Percentiles rank a stretch among this genome's conserved stretches.
Evolutionary conservation across 2,329 filamentous ascomycete species (phyloP).

Genomic region (Remersonia thermophila): DNA sequence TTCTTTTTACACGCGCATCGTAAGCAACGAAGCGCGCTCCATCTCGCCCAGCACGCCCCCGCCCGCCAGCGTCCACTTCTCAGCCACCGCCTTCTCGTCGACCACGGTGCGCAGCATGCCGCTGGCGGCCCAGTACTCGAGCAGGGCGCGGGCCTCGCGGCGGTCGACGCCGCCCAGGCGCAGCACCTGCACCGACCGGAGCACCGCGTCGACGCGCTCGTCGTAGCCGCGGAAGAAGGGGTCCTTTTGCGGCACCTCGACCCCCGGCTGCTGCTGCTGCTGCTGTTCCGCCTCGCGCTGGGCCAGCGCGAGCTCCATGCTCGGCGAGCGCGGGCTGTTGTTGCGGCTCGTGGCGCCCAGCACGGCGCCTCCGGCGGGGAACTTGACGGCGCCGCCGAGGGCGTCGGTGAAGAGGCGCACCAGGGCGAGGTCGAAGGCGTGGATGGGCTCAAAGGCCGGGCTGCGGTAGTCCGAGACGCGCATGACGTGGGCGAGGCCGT

Average conservation of each 20-base stretch:
- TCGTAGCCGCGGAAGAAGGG: constrained; percentile 47
- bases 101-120: constrained; percentile 63
- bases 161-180: constrained; percentile 58
- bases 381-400: constrained; percentile 45
- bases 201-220: constrained; percentile 38
- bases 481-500: constrained; percentile 76
- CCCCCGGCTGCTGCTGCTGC: constrained; percentile 20
- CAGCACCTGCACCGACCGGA: constrained; percentile 39
- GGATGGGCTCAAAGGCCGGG: constrained; percentile 59
- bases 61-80: constrained; percentile 76
- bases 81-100: constrained; percentile 57
- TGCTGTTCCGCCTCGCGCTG: constrained; percentile 37
- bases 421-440: constrained; percentile 73
- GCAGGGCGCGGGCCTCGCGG: constrained; percentile 61
- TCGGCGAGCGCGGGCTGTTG: constrained; percentile 52
- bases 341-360: constrained; percentile 62
- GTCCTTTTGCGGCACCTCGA: constrained; percentile 29
- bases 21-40: constrained; percentile 51
- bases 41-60: constrained; percentile 77
- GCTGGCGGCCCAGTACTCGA: constrained; percentile 90
- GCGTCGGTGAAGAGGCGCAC: constrained; percentile 63
- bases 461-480: constrained; percentile 61
- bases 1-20: constrained; percentile 26
- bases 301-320: constrained; percentile 55
- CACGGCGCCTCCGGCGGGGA: constrained; percentile 66